Evolutionary conservation across 1,284 basidiomycete species (phyloP).

Genomic region (Moesziomyces sp.): DNA sequence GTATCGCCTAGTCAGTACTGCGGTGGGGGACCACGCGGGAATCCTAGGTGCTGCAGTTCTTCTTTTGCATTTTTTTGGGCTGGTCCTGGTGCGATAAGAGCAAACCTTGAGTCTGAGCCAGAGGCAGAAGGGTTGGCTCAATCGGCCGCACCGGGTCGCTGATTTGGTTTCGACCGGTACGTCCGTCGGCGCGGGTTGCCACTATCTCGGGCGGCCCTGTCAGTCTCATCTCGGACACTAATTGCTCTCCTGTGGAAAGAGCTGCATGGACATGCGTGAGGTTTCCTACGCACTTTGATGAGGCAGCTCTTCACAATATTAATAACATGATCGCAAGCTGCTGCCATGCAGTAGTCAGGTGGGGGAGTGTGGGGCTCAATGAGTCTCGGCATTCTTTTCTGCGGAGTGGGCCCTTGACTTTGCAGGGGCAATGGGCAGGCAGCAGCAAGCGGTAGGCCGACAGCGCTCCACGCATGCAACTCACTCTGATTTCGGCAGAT

Average conservation of each 20-base stretch:
- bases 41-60: constrained; percentile 73
- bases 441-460: neutral
- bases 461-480: neutral
- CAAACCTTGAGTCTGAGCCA: too few relatives aligned
- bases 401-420: neutral
- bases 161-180: neutral
- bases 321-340: neutral
- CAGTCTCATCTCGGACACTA: neutral
- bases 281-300: neutral
- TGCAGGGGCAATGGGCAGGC: neutral
- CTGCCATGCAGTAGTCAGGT: neutral
- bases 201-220: neutral
- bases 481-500: neutral
- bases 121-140: too few relatives aligned
- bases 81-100: too few relatives aligned
- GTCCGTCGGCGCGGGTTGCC: neutral
- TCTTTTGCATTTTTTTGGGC: too few relatives aligned
- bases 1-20: constrained; percentile 84
- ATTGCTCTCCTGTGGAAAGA: too few relatives aligned
- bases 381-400: neutral
- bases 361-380: neutral
- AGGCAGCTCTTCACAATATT: neutral
- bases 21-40: constrained; percentile 84
- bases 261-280: neutral
- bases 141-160: too few relatives aligned